Conservation (phyloP, 2,329 filamentous ascomycete species). For the Plectosphaerella cucumerina region DNA sequence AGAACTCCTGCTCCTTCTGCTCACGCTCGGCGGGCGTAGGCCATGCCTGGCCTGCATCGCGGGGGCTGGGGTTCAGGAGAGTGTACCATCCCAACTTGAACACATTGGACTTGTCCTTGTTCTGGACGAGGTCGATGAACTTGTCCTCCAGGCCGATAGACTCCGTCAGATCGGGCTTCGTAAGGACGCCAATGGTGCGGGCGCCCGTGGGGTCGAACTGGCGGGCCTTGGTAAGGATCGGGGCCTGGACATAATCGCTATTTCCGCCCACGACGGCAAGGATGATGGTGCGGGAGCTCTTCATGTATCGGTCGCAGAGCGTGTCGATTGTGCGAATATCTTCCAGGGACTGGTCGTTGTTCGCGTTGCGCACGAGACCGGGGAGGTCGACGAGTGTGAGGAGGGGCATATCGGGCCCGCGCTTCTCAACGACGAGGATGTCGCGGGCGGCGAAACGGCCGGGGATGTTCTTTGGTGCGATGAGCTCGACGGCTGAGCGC, state of each 20-base stretch:
- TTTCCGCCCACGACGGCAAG: constrained; percentile 52
- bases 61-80: constrained; percentile 42
- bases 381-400: constrained; percentile 60
- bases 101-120: constrained; percentile 44
- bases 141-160: constrained; percentile 49
- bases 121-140: constrained; percentile 48
- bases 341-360: constrained; percentile 45
- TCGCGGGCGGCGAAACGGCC: constrained; percentile 48
- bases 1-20: constrained; percentile 42
- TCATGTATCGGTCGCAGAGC: constrained; percentile 51
- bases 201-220: constrained; percentile 45
- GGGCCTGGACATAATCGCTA: constrained; percentile 49
- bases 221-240: constrained; percentile 45
- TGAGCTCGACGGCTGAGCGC: constrained; percentile 45
- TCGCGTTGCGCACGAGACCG: constrained; percentile 51
- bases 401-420: constrained; percentile 54
- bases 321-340: constrained; percentile 49
- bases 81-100: constrained; percentile 50
- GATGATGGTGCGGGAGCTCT: constrained; percentile 50
- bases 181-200: constrained; percentile 47
- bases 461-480: constrained; percentile 44
- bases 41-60: constrained; percentile 39
- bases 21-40: constrained; percentile 35
- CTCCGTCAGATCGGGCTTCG: constrained; percentile 50
- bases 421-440: constrained; percentile 55